These are phyloP conservation scores for Gracilariopsis chorda DNA, from an alignment of 23 red algal genomes.

Conservation along the genomic window DNA sequence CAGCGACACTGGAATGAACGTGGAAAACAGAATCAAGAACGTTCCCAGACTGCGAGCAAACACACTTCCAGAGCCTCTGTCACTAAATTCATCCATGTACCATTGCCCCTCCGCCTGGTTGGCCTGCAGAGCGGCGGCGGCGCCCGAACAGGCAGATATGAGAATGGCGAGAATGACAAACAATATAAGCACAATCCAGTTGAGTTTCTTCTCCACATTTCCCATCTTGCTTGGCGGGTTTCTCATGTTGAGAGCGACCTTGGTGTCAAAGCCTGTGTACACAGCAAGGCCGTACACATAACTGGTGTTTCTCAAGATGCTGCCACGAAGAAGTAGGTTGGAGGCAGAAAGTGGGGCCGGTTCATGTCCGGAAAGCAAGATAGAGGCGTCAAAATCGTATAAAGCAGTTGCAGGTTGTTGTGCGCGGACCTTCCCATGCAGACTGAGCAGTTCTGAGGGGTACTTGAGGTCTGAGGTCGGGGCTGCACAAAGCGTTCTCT, in stretches of 20 bases:
- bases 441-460: conserved; percentile 22
- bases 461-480: conserved; percentile 20
- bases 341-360: conserved; percentile 53
- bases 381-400: conserved; percentile 60
- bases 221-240: conserved; percentile 85
- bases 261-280: conserved; percentile 83
- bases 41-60: conserved; percentile 61
- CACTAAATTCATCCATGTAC: conserved; percentile 72
- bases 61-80: neutral
- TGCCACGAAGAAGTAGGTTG: conserved; percentile 79
- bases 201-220: conserved; percentile 75
- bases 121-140: conserved; percentile 45
- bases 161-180: conserved; percentile 78
- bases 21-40: conserved; percentile 85
- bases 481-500: conserved; percentile 45
- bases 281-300: conserved; percentile 79
- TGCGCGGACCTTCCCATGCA: conserved; percentile 42
- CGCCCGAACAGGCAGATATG: conserved; percentile 39
- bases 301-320: conserved; percentile 82
- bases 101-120: conserved; percentile 52
- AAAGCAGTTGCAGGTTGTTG: conserved; percentile 44
- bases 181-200: conserved; percentile 76
- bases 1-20: conserved; percentile 84
- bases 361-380: conserved; percentile 14
- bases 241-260: conserved; percentile 87